A percentile compares a stretch with the other conserved stretches of the same genome.
Conservation (phyloP, 225 moss, liverwort and hornwort species). For the Ulota crispa region DNA sequence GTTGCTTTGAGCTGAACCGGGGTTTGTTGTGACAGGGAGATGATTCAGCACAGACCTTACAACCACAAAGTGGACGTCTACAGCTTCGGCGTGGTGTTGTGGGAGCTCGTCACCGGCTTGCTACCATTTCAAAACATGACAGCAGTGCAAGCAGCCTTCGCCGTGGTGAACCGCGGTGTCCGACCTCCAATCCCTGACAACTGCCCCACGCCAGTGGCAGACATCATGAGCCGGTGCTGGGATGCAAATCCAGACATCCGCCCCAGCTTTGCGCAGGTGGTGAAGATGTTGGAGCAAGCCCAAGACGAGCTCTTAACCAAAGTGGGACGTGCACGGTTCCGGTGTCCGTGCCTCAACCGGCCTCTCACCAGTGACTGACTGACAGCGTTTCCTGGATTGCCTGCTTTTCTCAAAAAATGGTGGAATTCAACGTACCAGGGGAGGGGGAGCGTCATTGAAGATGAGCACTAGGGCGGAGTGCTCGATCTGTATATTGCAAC, state of each 20-base stretch:
- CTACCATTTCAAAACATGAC: slow-evolving; percentile 98
- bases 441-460: slow-evolving; percentile 34
- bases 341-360: slow-evolving; percentile 89
- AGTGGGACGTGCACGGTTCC: slow-evolving; percentile 95
- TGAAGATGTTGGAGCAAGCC: slow-evolving; percentile 91
- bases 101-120: slow-evolving; percentile 98
- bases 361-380: slow-evolving; percentile 94
- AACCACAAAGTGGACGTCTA: slow-evolving; percentile 99
- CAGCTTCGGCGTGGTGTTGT: slow-evolving; percentile 98
- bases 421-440: slow-evolving; percentile 11
- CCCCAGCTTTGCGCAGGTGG: slow-evolving; percentile 85
- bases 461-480: slow-evolving; percentile 36
- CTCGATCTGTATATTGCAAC: slow-evolving; percentile 71
- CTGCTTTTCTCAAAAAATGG: slow-evolving; percentile 29
- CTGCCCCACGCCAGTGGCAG: slow-evolving; percentile 80
- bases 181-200: slow-evolving; percentile 76
- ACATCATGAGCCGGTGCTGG: slow-evolving; percentile 99
- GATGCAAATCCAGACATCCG: slow-evolving; percentile 90
- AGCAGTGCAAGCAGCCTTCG: slow-evolving; percentile 98
- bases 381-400: slow-evolving; percentile 19
- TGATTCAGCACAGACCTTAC: slow-evolving; percentile 97
- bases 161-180: slow-evolving; percentile 94
- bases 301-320: slow-evolving; percentile 85
- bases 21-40: slow-evolving; percentile 67
- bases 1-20: slow-evolving; percentile 5